These are phyloP conservation scores for Solioccasus polychromus DNA, from an alignment of 768 basidiomycete genomes.

Conservation along the genomic window DNA sequence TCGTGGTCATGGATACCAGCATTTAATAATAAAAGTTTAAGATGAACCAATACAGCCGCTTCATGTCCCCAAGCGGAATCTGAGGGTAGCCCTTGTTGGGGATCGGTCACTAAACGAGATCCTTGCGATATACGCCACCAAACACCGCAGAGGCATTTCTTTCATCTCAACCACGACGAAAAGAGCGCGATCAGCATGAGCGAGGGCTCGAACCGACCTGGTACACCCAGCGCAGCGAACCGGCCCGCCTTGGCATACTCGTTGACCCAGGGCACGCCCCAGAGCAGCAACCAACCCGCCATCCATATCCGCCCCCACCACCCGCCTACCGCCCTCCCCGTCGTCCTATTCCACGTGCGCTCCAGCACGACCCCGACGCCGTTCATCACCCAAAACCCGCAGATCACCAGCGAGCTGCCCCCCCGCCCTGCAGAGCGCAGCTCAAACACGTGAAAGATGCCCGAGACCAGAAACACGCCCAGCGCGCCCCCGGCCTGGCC, in stretches of 20 bases:
- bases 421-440: slow-evolving; percentile 54
- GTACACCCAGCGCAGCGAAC: slow-evolving; percentile 7
- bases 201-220: slow-evolving; percentile 14
- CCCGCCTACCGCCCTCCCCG: slow-evolving; percentile 45
- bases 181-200: slow-evolving; percentile 30
- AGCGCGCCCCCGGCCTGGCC: slow-evolving; percentile 51
- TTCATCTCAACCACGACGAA: too few species aligned
- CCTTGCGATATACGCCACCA: too few species aligned
- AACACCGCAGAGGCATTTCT: too few species aligned
- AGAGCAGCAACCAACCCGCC: slow-evolving; percentile 43
- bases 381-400: slow-evolving; percentile 55
- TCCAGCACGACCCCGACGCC: slow-evolving; percentile 56
- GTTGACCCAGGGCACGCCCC: slow-evolving; percentile 47
- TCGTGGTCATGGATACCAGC: too few species aligned
- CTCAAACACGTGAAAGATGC: slow-evolving; percentile 53
- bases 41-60: neutral
- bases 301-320: slow-evolving; percentile 50
- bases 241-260: slow-evolving; percentile 22
- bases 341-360: slow-evolving; percentile 39
- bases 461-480: slow-evolving; percentile 59
- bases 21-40: too few species aligned
- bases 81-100: too few species aligned
- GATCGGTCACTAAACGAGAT: too few species aligned
- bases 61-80: too few species aligned
- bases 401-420: slow-evolving; percentile 38